Base-by-base conservation (phyloP, 257 asterid species). In the Primulina eburnea region DNA sequence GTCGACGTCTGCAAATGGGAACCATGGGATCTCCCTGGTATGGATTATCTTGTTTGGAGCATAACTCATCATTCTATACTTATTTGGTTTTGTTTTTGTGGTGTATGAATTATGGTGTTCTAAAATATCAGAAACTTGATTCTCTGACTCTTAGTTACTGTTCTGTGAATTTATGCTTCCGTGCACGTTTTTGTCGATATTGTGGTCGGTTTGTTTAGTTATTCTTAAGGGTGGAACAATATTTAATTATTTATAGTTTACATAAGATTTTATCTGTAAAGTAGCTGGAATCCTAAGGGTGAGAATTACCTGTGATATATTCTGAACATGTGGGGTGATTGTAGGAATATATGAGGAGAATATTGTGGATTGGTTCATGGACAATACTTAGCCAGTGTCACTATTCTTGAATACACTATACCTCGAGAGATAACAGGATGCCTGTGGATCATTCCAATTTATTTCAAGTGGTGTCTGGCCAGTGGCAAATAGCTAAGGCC, bases 21-120 rank as follows among this genome's bases (percentile, higher is more conserved):
- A 82, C 97, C 94, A 5, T 88, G 94, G 94, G 97, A 90, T 83
- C 93, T 90, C 17, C 96, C 97, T 38, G 85, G 97, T 90, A 77
- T 14, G 55, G 38, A 34, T 34, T 34, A 1, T 34, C 38, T 34
- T 7, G 34, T 32, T 32, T 32, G 34, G 34, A 34, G 38, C 38
- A 34, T 34, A 34, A 34, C 9, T 7, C 38, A 34, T 34, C 38
- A 7, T 34, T 7, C 38, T 34, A 34, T 34, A 34, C 9, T 34
- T 32, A 38, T 38, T 38, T 38, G 47, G 14, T 38, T 4, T 37
- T 32, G 35, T 64, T 16, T 17, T 61, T 63, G 56, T 64, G 58
- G 55, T 8, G 5, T 50, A 50, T 50, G 56, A 50, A 14, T 43
- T 43, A 11, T 5, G 9, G 5, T 37, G 8, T 50, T 50, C 16